Percentiles rank a stretch among this genome's conserved stretches.
phyloP scores from a whole-genome alignment of 75 land plant species.

The Pinus taeda region DNA sequence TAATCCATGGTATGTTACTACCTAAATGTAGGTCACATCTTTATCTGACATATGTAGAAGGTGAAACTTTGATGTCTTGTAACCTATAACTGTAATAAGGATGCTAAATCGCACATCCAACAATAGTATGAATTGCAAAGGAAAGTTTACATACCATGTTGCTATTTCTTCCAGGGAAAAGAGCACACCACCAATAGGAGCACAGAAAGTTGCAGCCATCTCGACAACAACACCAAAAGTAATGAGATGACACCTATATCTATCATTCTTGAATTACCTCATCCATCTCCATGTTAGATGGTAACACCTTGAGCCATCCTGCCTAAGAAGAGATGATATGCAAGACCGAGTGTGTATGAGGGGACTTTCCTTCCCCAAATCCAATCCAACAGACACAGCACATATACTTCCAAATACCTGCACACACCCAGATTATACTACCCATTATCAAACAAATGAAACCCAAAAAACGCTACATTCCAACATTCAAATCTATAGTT shows the following conservation, averaged over 20 bases:
- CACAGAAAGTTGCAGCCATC: conserved; percentile 77
- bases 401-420: conserved; percentile 87
- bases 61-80: too few species aligned
- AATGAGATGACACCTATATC: conserved; percentile 82
- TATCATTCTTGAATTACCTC: conserved; percentile 74
- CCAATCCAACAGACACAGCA: conserved; percentile 71
- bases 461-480: too few species aligned
- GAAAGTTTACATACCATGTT: conserved; percentile 35
- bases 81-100: too few species aligned
- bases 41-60: too few species aligned
- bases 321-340: conserved; percentile 72
- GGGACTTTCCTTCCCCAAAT: conserved; percentile 91
- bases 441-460: too few species aligned
- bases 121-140: too few species aligned
- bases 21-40: too few species aligned
- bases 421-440: too few species aligned
- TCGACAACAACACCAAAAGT: conserved; percentile 88
- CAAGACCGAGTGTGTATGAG: conserved; percentile 81
- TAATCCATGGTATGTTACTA: too few species aligned
- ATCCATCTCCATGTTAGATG: conserved; percentile 75
- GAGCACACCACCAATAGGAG: conserved; percentile 89
- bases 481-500: too few species aligned
- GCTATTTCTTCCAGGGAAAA: conserved; percentile 85
- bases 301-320: conserved; percentile 72
- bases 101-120: too few species aligned